Conservation (phyloP, 345 rosid species). For the Brassica napus region DNA sequence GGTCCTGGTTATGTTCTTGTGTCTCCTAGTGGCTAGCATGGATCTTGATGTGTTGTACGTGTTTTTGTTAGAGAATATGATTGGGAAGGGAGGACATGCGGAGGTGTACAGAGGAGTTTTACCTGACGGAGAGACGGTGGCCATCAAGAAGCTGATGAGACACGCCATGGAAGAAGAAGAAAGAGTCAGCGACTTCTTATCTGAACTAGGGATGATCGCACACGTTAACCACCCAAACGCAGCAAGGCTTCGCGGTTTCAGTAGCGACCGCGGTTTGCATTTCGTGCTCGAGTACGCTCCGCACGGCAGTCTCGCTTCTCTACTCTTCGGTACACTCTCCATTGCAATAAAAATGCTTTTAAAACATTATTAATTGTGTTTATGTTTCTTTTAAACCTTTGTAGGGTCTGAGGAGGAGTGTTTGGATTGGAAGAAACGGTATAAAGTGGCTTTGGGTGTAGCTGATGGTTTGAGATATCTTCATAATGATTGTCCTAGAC, state of each 20-base stretch:
- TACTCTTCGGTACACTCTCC: conserved; percentile 60
- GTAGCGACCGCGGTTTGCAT: conserved; percentile 75
- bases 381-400: not conserved
- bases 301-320: conserved; percentile 78
- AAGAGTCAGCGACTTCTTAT: conserved; percentile 62
- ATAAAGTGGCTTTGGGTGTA: conserved; percentile 70
- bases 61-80: conserved; percentile 59
- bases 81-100: conserved; percentile 94
- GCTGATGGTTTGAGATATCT: conserved; percentile 86
- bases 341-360: not conserved
- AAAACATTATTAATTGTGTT: conserved; percentile 7
- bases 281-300: conserved; percentile 82
- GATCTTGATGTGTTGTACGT: not conserved
- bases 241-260: conserved; percentile 77
- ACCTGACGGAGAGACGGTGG: conserved; percentile 66
- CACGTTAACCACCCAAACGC: conserved; percentile 90
- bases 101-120: conserved; percentile 81
- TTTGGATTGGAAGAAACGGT: conserved; percentile 76
- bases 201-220: conserved; percentile 93
- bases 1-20: not conserved
- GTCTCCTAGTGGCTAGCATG: not conserved
- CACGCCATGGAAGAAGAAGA: conserved; percentile 56
- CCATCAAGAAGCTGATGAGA: conserved; percentile 78
- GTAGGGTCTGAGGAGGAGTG: conserved; percentile 54
- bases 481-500: conserved; percentile 81